Conservation (phyloP, 495 filamentous ascomycete genomes). For the Hypoxylon intermedium region DNA sequence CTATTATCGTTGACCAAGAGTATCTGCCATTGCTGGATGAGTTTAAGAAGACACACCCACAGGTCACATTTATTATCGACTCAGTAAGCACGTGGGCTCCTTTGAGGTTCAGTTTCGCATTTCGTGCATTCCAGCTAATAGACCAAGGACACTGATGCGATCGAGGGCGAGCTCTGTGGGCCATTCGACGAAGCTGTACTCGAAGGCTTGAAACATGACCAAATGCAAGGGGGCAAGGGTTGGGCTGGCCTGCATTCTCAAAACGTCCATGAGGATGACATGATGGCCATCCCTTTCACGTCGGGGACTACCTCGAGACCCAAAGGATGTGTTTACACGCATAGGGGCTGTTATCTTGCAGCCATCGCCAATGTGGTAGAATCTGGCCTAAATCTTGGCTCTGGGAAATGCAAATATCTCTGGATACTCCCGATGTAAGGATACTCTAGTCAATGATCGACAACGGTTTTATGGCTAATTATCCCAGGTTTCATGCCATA, state of each 20-base stretch:
- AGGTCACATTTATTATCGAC: conserved; percentile 77
- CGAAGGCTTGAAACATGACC: conserved; percentile 78
- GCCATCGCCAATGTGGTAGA: conserved; percentile 87
- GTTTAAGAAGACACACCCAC: conserved; percentile 65
- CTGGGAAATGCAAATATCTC: conserved; percentile 77
- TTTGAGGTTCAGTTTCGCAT: not conserved
- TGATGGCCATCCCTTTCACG: conserved; percentile 84
- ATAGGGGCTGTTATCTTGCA: conserved; percentile 86
- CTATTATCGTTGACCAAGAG: conserved; percentile 88
- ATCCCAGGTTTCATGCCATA: conserved; percentile 78
- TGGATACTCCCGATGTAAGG: conserved; percentile 87
- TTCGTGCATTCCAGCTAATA: conserved; percentile 16
- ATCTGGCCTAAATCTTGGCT: conserved; percentile 75
- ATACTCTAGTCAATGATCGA: not conserved
- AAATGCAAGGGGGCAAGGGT: conserved; percentile 64
- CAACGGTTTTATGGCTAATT: conserved; percentile 18
- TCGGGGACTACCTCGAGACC: conserved; percentile 91
- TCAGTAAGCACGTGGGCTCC: conserved; percentile 37
- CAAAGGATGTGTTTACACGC: conserved; percentile 93
- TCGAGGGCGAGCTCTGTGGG: conserved; percentile 73
- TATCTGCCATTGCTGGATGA: conserved; percentile 70
- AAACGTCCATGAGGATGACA: conserved; percentile 73
- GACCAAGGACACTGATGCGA: conserved; percentile 74
- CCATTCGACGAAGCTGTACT: conserved; percentile 85
- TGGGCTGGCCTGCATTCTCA: conserved; percentile 80